Conservation (phyloP, 192 early-diverging fungal species). For the Umbelopsis ramanniana region DNA sequence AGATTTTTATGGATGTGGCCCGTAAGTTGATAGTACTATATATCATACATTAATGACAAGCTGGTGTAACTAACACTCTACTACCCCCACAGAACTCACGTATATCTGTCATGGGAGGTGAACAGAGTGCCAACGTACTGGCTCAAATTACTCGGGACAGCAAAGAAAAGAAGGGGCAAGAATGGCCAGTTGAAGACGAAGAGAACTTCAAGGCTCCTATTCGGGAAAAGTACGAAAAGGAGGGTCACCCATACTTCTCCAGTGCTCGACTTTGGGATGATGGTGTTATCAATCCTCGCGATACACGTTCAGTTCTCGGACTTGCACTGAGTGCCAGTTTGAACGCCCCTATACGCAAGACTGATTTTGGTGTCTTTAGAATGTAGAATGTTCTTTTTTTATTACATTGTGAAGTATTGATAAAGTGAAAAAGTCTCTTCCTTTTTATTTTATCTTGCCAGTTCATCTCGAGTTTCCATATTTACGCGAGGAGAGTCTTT, state of each 20-base stretch:
- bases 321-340: constrained; percentile 81
- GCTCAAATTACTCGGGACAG: constrained; percentile 85
- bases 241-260: constrained; percentile 97
- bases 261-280: constrained; percentile 92
- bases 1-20: constrained; percentile 98
- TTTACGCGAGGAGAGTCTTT: not conserved
- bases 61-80: too few species aligned
- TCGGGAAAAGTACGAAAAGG: constrained; percentile 81
- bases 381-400: constrained; percentile 68
- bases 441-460: not conserved
- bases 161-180: constrained; percentile 71
- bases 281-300: constrained; percentile 87
- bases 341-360: constrained; percentile 73
- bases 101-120: constrained; percentile 98
- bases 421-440: not conserved
- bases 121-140: constrained; percentile 92
- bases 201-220: constrained; percentile 85
- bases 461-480: too few species aligned
- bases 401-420: not conserved
- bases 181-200: constrained; percentile 82
- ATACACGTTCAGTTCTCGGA: constrained; percentile 87
- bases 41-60: not conserved
- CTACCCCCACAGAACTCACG: constrained; percentile 74
- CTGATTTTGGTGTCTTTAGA: constrained; percentile 93
- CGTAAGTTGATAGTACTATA: constrained; percentile 41